A percentile compares a stretch with the other conserved stretches of the same genome.
phyloP scores from a whole-genome alignment of 345 rosid species.

The Eutrema japonicum region DNA sequence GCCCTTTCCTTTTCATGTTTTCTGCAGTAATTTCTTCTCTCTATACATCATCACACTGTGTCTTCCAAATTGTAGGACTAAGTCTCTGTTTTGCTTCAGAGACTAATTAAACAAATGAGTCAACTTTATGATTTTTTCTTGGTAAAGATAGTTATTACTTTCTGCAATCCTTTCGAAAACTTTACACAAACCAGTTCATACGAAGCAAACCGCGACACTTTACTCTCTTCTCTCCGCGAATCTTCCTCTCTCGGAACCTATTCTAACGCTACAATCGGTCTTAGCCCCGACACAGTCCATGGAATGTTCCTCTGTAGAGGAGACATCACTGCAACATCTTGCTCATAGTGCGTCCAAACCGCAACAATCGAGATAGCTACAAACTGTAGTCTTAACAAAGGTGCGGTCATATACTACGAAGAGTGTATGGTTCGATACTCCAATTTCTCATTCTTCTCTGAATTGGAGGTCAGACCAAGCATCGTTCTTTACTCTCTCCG shows the following conservation, averaged over 20 bases:
- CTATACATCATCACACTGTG: no score
- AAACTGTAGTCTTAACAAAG: no score
- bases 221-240: neutral
- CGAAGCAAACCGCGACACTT: constrained; percentile 1
- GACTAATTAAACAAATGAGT: no score
- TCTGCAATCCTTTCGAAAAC: neutral
- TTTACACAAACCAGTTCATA: constrained; percentile 15
- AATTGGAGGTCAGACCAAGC: no score
- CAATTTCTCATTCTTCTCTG: no score
- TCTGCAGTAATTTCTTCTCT: no score
- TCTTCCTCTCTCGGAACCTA: constrained; percentile 19
- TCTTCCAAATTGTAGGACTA: no score
- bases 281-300: constrained; percentile 20
- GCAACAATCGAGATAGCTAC: constrained; percentile 23
- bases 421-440: constrained; percentile 40
- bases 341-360: constrained; percentile 42
- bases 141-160: neutral
- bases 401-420: constrained; percentile 20
- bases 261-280: constrained; percentile 19
- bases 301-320: constrained; percentile 49
- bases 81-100: no score
- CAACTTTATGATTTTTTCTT: no score
- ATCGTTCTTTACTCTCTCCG: no score
- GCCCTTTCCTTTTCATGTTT: no score
- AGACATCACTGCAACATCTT: constrained; percentile 27